Base-by-base conservation (phyloP, 768 basidiomycete genomes). In the Pleurotus citrinopileatus region DNA sequence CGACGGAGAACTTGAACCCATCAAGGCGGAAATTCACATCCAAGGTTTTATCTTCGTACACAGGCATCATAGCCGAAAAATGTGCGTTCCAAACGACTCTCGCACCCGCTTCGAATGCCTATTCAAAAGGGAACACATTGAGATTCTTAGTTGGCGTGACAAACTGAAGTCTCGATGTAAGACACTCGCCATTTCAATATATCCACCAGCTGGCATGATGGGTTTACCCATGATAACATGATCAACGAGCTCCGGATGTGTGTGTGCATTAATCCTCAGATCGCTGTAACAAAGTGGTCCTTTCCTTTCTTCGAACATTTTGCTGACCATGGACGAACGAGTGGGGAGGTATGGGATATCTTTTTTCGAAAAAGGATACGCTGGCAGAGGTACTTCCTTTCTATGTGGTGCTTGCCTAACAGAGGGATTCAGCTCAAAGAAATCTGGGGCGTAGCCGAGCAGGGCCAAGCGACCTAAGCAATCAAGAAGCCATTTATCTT, bases 161-260 rank as follows among this genome's bases (percentile, higher is more conserved):
- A 55, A 23, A 47, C 15, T 12, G 25, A 36, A 13, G 32, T 59
- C 1, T 56, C n/a, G n/a, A n/a, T n/a, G n/a, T n/a, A n/a, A n/a
- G 32, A 15, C 32, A 34, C 32, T 15, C 7, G 68, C 71, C 69
- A 70, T 69, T 53, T 64, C 61, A 2, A 70, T 42, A 42, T 56
- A 77, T 19, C 74, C 75, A 5, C 73, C 65, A 1, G 73, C 73
- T 4, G 76, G 74, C 64, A 77, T 67, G 13, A 77, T 73, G 0
- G 73, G 66, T 10, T 74, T 70, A 3, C 66, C 67, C 13, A 64
- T 65, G 28, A 77, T 73, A 27, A 76, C 55, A 50, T 77, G 76
- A 15, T 74, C 65, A 0, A 71, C 70, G 7, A 77, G 61, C 25
- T 66, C 66, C 1, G 74, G 68, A 51, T 71, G 68, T 0, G 71